Evolutionary conservation across 331 rosid species (phyloP).

Genomic region (Spiraea crenata): DNA sequence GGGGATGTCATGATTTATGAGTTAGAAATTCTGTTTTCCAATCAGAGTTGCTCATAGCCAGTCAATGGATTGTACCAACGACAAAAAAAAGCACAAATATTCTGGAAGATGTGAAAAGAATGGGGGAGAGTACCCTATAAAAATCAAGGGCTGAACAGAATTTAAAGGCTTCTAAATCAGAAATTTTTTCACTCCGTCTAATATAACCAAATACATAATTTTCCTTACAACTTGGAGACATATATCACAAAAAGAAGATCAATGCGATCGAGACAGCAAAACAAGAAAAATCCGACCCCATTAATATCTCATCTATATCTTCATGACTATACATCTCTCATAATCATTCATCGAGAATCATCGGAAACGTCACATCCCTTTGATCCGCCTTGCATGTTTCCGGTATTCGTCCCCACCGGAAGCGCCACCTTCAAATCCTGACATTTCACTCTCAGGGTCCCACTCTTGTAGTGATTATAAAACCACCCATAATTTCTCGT

Average conservation of each 20-base stretch:
- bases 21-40: too few relatives aligned
- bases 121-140: too few relatives aligned
- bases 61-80: too few relatives aligned
- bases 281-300: not conserved
- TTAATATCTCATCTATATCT: not conserved
- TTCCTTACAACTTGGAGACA: not conserved
- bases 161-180: not conserved
- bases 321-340: not conserved
- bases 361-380: not conserved
- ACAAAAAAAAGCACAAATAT: too few relatives aligned
- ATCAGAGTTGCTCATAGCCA: too few relatives aligned
- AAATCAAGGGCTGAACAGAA: not conserved
- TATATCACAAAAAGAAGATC: not conserved
- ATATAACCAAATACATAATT: not conserved
- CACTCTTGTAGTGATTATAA: not conserved
- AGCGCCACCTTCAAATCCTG: constrained; percentile 8
- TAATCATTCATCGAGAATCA: not conserved
- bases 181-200: not conserved
- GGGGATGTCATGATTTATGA: too few relatives aligned
- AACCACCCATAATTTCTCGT: not conserved
- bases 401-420: not conserved
- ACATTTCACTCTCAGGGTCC: constrained; percentile 1
- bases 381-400: not conserved
- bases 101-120: too few relatives aligned
- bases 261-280: not conserved